Conservation (phyloP, 106 monocot species). For the Dendrobium officinale region DNA sequence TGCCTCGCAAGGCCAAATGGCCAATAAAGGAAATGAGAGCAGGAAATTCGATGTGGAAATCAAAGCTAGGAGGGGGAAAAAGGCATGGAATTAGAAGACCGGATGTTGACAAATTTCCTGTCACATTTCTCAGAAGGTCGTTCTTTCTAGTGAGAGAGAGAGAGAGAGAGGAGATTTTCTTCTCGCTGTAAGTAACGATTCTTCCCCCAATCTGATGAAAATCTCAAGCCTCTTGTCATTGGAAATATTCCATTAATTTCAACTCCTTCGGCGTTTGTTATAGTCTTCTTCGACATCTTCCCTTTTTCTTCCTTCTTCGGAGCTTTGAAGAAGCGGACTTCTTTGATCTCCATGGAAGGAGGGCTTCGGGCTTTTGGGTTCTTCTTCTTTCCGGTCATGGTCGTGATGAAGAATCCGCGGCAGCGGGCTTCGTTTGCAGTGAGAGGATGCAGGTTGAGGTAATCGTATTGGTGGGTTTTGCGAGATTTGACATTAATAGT, state of each 20-base stretch:
- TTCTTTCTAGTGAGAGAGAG: conserved; percentile 29
- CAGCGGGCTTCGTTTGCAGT: neutral
- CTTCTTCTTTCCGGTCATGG: neutral
- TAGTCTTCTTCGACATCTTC: neutral
- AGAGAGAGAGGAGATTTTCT: neutral
- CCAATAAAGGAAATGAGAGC: neutral
- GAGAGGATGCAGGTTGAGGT: neutral
- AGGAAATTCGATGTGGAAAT: neutral
- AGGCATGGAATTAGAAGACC: conserved; percentile 39
- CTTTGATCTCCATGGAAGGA: conserved; percentile 2
- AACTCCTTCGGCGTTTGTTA: neutral
- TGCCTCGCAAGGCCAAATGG: neutral
- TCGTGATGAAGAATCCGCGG: neutral
- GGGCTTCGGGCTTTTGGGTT: neutral
- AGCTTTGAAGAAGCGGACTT: neutral
- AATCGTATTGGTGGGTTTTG: neutral
- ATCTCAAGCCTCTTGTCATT: neutral
- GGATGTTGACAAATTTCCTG: conserved; percentile 67
- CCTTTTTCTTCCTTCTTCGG: neutral
- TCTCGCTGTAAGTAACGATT: neutral
- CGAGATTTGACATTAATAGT: neutral
- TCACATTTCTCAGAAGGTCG: conserved; percentile 66
- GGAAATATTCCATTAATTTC: neutral
- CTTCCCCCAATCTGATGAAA: neutral
- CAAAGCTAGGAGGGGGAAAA: neutral